Base-by-base conservation (phyloP, 139 green algal genomes). In the Nannochloris sp. region DNA sequence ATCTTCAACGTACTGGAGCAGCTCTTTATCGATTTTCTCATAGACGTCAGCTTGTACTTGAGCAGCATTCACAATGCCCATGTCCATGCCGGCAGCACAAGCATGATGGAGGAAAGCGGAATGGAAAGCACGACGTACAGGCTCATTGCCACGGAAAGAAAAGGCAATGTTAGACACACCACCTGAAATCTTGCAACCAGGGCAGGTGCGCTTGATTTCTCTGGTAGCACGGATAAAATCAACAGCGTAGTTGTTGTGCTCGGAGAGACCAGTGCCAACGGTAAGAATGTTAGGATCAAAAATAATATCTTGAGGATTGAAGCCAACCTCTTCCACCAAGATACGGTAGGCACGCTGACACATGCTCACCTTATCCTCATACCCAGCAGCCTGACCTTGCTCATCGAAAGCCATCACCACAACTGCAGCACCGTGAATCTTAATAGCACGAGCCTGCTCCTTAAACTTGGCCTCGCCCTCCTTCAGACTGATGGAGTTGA, bases 261-360 rank as follows among this genome's bases (percentile, higher is more conserved):
- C 93, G 10, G 86, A 55, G 67, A 99, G 67, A 24, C 93, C 93
- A 5, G 93, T 99, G 71, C 90, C 93, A 7, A 99, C 82, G 13
- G 93, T 97, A 9, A 99, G 83, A 73, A 99, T 98, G 83, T 99
- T 99, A 77, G 93, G 93, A 73, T 99, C 93, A 44, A 99, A 99
- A 60, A 99, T 90, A 78, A 99, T 93, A 81, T 99, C 93, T 76
- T 97, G 71, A 7, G 91, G 85, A 65, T 93, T 83, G 72, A 97
- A 97, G 46, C 85, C 88, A 54, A 98, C 88, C 65, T 96, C 79
- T 64, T 98, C 89, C 31, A 98, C 91, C 69, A 99, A 71, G 30
- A 97, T 95, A 57, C 83, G 77, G 78, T 95, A 99, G 8, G 93
- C 93, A 8, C 93, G 81, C 57, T 81, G 61, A 82, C 93, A 99